Percentiles rank a stretch among this genome's conserved stretches.
Evolutionary conservation across 768 basidiomycete species (phyloP).

Genomic region (Kwoniella botswanensis): DNA sequence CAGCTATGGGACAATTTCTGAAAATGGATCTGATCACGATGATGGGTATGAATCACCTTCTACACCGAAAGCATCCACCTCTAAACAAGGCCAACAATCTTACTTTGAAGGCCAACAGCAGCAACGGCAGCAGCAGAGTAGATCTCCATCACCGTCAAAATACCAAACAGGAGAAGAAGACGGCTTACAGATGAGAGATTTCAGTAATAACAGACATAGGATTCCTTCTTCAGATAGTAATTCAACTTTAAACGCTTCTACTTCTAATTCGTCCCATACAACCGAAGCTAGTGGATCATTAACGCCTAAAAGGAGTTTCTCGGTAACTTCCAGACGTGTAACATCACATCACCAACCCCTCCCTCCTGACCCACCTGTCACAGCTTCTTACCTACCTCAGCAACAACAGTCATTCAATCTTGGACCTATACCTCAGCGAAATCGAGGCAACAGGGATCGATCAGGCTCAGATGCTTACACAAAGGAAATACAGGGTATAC

Average conservation of each 20-base stretch:
- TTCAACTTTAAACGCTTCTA: slow-evolving; percentile 3
- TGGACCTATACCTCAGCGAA: neutral
- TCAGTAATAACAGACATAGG: neutral
- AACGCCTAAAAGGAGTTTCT: slow-evolving; percentile 27
- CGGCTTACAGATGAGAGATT: slow-evolving; percentile 7
- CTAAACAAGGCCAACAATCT: slow-evolving; percentile 12
- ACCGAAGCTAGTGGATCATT: neutral
- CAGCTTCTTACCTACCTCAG: neutral
- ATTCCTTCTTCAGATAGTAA: slow-evolving; percentile 12
- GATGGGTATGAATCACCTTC: slow-evolving; percentile 30
- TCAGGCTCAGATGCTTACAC: slow-evolving; percentile 17
- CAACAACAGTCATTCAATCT: slow-evolving; percentile 9
- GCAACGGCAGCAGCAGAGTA: neutral
- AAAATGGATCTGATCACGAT: slow-evolving; percentile 14
- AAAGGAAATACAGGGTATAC: slow-evolving; percentile 7
- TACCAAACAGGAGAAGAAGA: neutral
- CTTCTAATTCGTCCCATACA: neutral
- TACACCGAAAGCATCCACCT: slow-evolving; percentile 37
- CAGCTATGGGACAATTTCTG: neutral
- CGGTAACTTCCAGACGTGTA: slow-evolving; percentile 11
- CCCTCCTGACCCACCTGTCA: slow-evolving; percentile 17
- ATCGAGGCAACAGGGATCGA: neutral
- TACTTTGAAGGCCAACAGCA: slow-evolving; percentile 29
- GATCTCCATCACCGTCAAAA: slow-evolving; percentile 11
- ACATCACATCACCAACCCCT: slow-evolving; percentile 13